phyloP scores from a whole-genome alignment of 2,329 filamentous ascomycete species.

The Epichloe hybrida region DNA sequence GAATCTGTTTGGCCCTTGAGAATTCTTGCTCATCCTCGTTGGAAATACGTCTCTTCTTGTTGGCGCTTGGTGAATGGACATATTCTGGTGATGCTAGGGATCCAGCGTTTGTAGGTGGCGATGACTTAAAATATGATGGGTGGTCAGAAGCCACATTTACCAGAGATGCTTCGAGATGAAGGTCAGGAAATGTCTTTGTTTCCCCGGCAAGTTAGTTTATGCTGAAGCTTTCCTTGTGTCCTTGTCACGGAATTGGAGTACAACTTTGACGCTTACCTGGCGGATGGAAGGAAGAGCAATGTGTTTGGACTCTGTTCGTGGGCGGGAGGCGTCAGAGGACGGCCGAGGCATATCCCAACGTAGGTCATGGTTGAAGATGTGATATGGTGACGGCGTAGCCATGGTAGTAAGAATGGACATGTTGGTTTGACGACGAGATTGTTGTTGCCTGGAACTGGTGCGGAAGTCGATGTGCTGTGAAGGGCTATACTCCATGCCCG shows the following conservation, averaged over 20 bases:
- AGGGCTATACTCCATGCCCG: slow-evolving; percentile 30
- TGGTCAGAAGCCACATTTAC: not conserved
- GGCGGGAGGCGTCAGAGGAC: slow-evolving; percentile 19
- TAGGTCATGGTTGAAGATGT: slow-evolving; percentile 26
- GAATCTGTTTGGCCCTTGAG: slow-evolving; percentile 30
- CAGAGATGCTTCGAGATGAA: slow-evolving; percentile 17
- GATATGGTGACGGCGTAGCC: slow-evolving; percentile 27
- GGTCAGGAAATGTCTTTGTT: slow-evolving; percentile 32
- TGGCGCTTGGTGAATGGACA: slow-evolving; percentile 32
- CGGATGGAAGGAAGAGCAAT: slow-evolving; percentile 38
- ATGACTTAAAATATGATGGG: not conserved
- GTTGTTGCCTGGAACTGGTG: slow-evolving; percentile 14
- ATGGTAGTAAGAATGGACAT: slow-evolving; percentile 35
- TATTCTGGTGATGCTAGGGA: slow-evolving; percentile 30
- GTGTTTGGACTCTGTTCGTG: slow-evolving; percentile 24
- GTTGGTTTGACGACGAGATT: slow-evolving; percentile 17
- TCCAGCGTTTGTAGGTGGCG: not conserved
- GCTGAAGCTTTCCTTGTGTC: not conserved
- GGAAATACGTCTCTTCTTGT: slow-evolving; percentile 34
- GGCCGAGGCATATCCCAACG: slow-evolving; percentile 25
- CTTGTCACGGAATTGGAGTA: not conserved
- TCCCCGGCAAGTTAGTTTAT: not conserved
- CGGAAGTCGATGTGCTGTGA: slow-evolving; percentile 17
- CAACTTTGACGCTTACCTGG: slow-evolving; percentile 26
- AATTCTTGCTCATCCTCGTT: slow-evolving; percentile 26